phyloP scores from a whole-genome alignment of 352 stramenopile species.

The Phytophthora sp. region DNA sequence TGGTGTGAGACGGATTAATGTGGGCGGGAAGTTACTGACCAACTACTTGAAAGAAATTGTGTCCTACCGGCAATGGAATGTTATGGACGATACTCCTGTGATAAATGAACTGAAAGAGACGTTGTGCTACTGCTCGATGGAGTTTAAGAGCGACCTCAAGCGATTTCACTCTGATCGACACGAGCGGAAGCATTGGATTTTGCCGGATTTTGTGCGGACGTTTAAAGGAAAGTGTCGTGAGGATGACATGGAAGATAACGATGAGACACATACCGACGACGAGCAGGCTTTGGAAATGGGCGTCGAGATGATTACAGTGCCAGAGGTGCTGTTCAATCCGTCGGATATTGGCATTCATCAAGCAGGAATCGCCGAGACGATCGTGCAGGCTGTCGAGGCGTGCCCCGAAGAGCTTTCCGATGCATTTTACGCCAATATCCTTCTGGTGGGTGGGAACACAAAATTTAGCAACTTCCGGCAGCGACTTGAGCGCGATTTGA shows the following conservation, averaged over 20 bases:
- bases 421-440: conserved; percentile 87
- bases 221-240: conserved; percentile 59
- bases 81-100: conserved; percentile 91
- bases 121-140: conserved; percentile 89
- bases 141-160: conserved; percentile 84
- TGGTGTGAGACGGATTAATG: conserved; percentile 83
- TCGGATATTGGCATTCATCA: conserved; percentile 92
- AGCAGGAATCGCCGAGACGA: conserved; percentile 81
- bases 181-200: conserved; percentile 68
- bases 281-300: conserved; percentile 84
- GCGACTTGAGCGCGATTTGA: conserved; percentile 70
- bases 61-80: conserved; percentile 96
- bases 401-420: conserved; percentile 76
- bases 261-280: conserved; percentile 28
- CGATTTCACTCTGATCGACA: conserved; percentile 45
- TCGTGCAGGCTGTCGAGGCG: conserved; percentile 83
- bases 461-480: conserved; percentile 87
- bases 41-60: conserved; percentile 98
- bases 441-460: conserved; percentile 88
- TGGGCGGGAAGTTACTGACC: conserved; percentile 96
- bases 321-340: conserved; percentile 92
- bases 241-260: conserved; percentile 29
- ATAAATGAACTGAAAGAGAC: conserved; percentile 90
- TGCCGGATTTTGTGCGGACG: conserved; percentile 82
- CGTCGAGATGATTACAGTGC: conserved; percentile 89